Evolutionary conservation across 2,329 filamentous ascomycete genomes (phyloP), one percentile per base, ranked within the genome.

Genomic region (Chaetomium sp.): DNA sequence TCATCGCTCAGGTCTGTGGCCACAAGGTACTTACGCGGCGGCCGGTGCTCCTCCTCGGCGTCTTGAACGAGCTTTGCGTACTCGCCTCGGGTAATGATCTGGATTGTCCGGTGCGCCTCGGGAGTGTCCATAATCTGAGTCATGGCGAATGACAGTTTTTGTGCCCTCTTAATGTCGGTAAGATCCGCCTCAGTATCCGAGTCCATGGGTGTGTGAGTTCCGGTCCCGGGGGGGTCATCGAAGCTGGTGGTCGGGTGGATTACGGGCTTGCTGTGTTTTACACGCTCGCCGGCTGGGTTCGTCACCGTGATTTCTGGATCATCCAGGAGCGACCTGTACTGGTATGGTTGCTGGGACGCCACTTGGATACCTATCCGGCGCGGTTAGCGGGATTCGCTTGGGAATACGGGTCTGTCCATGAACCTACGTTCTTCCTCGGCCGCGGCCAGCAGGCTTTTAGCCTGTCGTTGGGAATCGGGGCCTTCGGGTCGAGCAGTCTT

Each of bases 1-100:
- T 99, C 95, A 45, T 95, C 91, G 70, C 93, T 97, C 3, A 98
- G 80, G 76, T 99, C 95, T 0, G 92, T 97, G 3, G 95, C 94
- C n/a, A 97, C 93, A 19, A 99, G 81, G 74, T 98, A 99, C 72
- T 95, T 96, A 60, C 95, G 86, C 66, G 94, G 85, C 60, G 91
- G 87, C 57, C 91, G 87, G 57, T 91, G 84, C 60, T 92, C 91
- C 13, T 92, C 90, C 63, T 93, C 88, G 0, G 91, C 91, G 72
- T 93, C 88, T 69, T 89, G 85, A 51, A 90, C 88, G 69, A 96
- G 89, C 70, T 87, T 85, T 57, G 80, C 79, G 74, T 92, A 97
- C 70, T 98, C 91, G 47, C 95, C 95, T 16, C 95, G 89, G 69
- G 97, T 89, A 66, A 98, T 91, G 67, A 96, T 95, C 23, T 93